phyloP scores from a whole-genome alignment of 2,329 filamentous ascomycete genomes.

The Fusarium drepaniforme region DNA sequence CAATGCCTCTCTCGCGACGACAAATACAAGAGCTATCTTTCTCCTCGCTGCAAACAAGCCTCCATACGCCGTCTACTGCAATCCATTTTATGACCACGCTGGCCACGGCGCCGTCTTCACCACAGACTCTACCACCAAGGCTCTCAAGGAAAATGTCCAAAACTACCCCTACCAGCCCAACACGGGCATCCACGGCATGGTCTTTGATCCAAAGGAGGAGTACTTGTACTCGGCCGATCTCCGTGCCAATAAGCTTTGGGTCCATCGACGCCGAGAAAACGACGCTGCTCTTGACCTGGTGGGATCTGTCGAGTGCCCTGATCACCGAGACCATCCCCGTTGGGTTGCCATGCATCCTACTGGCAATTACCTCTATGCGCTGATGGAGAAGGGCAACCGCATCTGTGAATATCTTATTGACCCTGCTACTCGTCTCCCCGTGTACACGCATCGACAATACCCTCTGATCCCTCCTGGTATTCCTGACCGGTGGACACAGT shows the following conservation, averaged over 20 bases:
- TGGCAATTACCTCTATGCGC: slow-evolving; percentile 83
- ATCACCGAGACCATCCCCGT: slow-evolving; percentile 80
- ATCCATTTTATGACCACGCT: slow-evolving; percentile 90
- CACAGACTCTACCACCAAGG: slow-evolving; percentile 64
- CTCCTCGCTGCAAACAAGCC: slow-evolving; percentile 82
- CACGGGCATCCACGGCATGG: slow-evolving; percentile 85
- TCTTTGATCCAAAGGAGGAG: slow-evolving; percentile 79
- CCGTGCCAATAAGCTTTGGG: slow-evolving; percentile 85
- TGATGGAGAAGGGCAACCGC: slow-evolving; percentile 92
- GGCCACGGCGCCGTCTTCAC: slow-evolving; percentile 84
- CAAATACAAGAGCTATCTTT: slow-evolving; percentile 91
- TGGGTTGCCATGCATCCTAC: slow-evolving; percentile 89
- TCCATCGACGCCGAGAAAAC: slow-evolving; percentile 75
- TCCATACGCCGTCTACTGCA: slow-evolving; percentile 87
- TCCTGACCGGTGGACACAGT: slow-evolving; percentile 69
- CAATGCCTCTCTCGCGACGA: slow-evolving; percentile 74
- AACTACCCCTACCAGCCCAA: slow-evolving; percentile 79
- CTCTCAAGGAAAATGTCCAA: slow-evolving; percentile 74
- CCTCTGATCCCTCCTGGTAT: slow-evolving; percentile 84
- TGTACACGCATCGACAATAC: slow-evolving; percentile 82
- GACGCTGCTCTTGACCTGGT: slow-evolving; percentile 69
- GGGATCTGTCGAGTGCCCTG: slow-evolving; percentile 79
- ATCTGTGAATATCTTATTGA: slow-evolving; percentile 87
- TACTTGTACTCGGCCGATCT: slow-evolving; percentile 86
- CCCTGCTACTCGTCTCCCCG: slow-evolving; percentile 76